Percentiles rank a stretch among this genome's conserved stretches.
Evolutionary conservation across 169 alveolate genomes (phyloP).

Genomic region (Cryptosporidium canis): DNA sequence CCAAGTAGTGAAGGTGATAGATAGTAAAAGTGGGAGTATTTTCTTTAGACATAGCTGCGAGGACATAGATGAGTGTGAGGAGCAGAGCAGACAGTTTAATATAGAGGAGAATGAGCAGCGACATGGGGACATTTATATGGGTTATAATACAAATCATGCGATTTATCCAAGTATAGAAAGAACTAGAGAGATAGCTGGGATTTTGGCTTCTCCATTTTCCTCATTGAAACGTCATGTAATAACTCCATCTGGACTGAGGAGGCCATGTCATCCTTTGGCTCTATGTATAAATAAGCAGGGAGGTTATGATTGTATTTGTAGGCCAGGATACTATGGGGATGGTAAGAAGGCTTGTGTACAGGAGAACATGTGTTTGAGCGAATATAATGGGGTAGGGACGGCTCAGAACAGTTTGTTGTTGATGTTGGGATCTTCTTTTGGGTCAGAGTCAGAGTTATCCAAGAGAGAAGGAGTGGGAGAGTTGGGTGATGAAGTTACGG

Average conservation of each 20-base stretch:
- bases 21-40: constrained; percentile 16
- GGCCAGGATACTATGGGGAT: constrained; percentile 78
- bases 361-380: constrained; percentile 21
- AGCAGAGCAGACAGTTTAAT: constrained; percentile 31
- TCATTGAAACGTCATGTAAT: constrained; percentile 41
- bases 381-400: neutral
- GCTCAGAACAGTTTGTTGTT: neutral
- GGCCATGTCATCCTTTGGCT: constrained; percentile 77
- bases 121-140: constrained; percentile 52
- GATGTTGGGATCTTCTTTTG: too few relatives aligned
- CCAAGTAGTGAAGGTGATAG: constrained; percentile 37
- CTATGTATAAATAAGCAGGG: constrained; percentile 77
- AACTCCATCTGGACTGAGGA: constrained; percentile 48
- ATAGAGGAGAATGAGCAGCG: constrained; percentile 42
- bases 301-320: constrained; percentile 76
- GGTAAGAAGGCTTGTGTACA: constrained; percentile 56
- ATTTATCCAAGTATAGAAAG: constrained; percentile 62
- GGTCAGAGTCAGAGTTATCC: too few relatives aligned
- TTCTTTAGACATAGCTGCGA: constrained; percentile 61
- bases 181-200: constrained; percentile 17
- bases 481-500: too few relatives aligned
- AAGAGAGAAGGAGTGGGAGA: neutral
- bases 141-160: constrained; percentile 57
- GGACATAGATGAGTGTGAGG: constrained; percentile 60
- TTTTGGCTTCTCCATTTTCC: constrained; percentile 64